Evolutionary conservation across 495 filamentous ascomycete genomes (phyloP), one percentile per base, ranked within the genome.

Genomic region (Penicillium macrosclerotiorum): DNA sequence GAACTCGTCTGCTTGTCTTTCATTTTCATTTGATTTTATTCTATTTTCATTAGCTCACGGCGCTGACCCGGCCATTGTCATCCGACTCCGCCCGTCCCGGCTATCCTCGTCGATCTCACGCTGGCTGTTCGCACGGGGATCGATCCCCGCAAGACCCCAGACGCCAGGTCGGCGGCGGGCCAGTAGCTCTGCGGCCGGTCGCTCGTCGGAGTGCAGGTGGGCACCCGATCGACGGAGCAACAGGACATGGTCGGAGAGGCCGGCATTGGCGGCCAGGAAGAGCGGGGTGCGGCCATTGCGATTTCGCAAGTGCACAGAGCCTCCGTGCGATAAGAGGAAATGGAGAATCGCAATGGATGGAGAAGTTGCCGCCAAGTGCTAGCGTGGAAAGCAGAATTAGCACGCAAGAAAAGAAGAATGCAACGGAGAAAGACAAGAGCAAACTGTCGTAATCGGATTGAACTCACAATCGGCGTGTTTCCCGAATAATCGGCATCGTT

Each of bases 271-370:
- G 5, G 89, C 88, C 23, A 92, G 69, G 62, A 85, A 91, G 37
- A 95, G 71, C 26, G 92, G 89, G 35, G 90, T 95, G 56, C 87
- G 84, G 43, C 88, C 83, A 18, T 80, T 81, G 14, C 80, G 75
- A 64, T 96, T 96, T 31, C 92, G 80, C 16, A 88, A 66, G 64
- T 96, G 91, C 11, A 96, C 92, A 26, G 86, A 90, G 1, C 88
- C 92, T 3, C 91, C 91, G 19, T 86, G 76, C 16, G 67, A 72
- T 7, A 96, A 77, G 38, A 96, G 75, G 51, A 84, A 82, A 25
- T 78, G 76, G 34, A 96, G 69, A 19, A 95, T 83, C 1, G 79
- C 65, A 17, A 80, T 43, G 9, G 74, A 72, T 1, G 79, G 77
- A 29, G 76, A 77, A 8, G 76, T 78, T 8, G 84, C 78, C 22